Base-by-base conservation (phyloP, 2,329 filamentous ascomycete genomes). In the Escovopsis sp. region DNA sequence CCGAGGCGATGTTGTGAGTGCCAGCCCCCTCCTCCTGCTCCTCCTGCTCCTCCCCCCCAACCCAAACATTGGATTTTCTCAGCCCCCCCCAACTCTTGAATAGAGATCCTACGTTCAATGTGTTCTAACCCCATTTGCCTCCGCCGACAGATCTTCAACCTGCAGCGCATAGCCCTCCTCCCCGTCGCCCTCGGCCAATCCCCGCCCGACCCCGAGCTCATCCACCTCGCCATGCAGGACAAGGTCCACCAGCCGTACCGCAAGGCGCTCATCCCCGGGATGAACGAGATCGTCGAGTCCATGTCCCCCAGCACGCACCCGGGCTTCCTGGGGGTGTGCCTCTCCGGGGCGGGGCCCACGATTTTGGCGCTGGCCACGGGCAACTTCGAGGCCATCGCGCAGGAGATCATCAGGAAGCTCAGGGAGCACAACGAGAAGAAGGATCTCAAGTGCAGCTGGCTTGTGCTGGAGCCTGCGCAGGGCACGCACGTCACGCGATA, bases 171-270 rank as follows among this genome's bases (percentile, higher is more conserved):
- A 60, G 88, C 89, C 3, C 73, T 98, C 40, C 74, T 98, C 11
- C 88, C 89, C 30, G 85, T 87, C 10, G 88, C 88, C 1, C 73
- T 98, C 38, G 87, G 88, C 49, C 81, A 86, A 59, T 89, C 84
- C 7, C 89, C 91, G 9, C 89, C 88, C 2, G 83, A 95, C 57
- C 82, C 91, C 19, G 82, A 93, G 54, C 82, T 94, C 62, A 98
- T 98, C 60, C 93, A 93, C 67, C 79, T 93, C 39, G 89, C 88
- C 38, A 98, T 98, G 91, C 91, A 96, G 66, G 91, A 98, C 68
- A 94, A 88, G 65, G 78, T 98, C 47, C 91, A 98, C 66, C 91
- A 98, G 64, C 91, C 87, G 36, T 96, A 98, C 68, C 82, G 91
- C 42, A 82, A 91, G 64, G 82, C 75, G 2, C 75, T 98, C 48